Percentiles rank a stretch among this genome's conserved stretches.
phyloP scores from a whole-genome alignment of 805 yeast species.

The Soucietia sequanensis region DNA sequence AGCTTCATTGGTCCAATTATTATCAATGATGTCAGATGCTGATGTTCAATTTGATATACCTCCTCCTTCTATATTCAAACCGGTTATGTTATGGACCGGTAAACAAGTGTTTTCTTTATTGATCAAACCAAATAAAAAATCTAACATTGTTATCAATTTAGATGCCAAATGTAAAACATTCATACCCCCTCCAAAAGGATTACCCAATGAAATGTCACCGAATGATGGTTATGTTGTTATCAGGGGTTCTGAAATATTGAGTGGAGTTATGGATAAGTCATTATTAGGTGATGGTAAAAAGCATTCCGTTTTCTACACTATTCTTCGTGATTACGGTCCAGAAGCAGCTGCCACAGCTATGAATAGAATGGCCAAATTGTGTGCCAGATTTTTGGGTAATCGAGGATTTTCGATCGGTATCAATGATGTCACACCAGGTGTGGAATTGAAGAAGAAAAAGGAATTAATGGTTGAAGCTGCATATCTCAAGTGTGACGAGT shows the following conservation, averaged over 20 bases:
- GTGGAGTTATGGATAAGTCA: conserved; percentile 97
- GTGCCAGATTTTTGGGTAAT: conserved; percentile 93
- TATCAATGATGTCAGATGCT: conserved; percentile 97
- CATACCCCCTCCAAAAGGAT: conserved; percentile 66
- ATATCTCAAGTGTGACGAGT: conserved; percentile 85
- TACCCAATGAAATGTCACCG: conserved; percentile 93
- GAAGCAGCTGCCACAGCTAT: conserved; percentile 92
- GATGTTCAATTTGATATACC: conserved; percentile 85
- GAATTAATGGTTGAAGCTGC: conserved; percentile 90
- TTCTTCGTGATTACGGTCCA: conserved; percentile 94
- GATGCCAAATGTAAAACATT: conserved; percentile 95
- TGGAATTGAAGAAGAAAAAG: conserved; percentile 68
- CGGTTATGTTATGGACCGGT: conserved; percentile 92
- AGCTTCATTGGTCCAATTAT: conserved; percentile 74
- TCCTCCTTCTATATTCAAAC: conserved; percentile 91
- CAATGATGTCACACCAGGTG: conserved; percentile 94
- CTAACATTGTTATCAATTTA: conserved; percentile 82
- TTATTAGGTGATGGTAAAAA: conserved; percentile 97
- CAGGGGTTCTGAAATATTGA: conserved; percentile 81
- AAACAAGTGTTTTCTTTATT: conserved; percentile 89
- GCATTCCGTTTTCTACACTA: conserved; percentile 93
- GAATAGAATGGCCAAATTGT: conserved; percentile 99
- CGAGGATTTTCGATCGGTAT: conserved; percentile 98
- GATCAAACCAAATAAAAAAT: conserved; percentile 73
- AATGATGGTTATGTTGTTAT: conserved; percentile 94